Base-by-base conservation (phyloP, 495 filamentous ascomycete genomes). In the Podospora comata region DNA sequence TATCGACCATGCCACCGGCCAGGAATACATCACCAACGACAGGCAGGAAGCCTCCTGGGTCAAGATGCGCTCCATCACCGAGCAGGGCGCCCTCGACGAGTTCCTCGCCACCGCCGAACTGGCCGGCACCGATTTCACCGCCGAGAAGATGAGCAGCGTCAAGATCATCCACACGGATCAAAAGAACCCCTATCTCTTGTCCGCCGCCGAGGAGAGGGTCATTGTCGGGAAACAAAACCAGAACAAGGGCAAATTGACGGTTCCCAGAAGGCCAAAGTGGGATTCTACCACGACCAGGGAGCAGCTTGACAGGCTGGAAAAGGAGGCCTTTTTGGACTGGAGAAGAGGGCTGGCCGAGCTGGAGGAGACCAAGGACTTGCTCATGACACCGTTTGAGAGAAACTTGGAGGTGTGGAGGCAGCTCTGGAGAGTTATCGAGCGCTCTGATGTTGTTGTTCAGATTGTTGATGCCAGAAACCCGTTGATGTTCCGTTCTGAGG, bases 351-450 rank as follows among this genome's bases (percentile, higher is more conserved):
- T 99, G 61, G 96, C 96, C 5, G 92, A 97, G 72, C 81, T 99
- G 48, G 92, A 97, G 75, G 94, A 98, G 82, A 89, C 88, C 68
- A 85, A 97, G 57, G 96, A 98, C 78, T 81, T 99, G 65, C 82
- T 98, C 64, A 96, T 99, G 93, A 99, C 96, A 2, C 96, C 96
- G 0, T 99, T 99, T 73, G 96, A 99, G 84, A 86, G 95, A 44
- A 99, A 99, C 78, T 71, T 99, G 68, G 96, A 99, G 77, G 94
- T 99, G 61, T 99, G 96, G 96, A 87, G 96, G 75, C 96, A 99
- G 78, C 75, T 99, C 72, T 99, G 96, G 96, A 87, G 96, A 80
- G 96, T 99, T 61, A 97, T 99, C 72, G 96, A 99, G 82, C 86
- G 96, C 27, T 97, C 92, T 9, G 95, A 99, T 78, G 80, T 99